Base-by-base conservation (phyloP, 2,329 filamentous ascomycete genomes). In the Nothopassalora personata region DNA sequence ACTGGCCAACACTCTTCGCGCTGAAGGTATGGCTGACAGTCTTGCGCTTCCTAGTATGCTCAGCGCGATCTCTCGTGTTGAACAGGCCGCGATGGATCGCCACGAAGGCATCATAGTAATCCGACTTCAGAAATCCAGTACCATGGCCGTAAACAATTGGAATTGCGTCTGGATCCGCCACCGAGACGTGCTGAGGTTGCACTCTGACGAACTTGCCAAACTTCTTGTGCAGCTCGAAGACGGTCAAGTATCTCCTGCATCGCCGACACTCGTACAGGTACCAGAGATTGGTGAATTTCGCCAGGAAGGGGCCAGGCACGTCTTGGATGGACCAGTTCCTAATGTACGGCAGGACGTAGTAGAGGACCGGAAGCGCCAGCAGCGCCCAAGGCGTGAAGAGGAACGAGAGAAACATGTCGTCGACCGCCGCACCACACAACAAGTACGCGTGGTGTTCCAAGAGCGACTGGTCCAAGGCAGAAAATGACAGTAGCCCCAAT, bases 101-200 rank as follows among this genome's bases (percentile, higher is more conserved):
- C 56, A 96, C 91, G 68, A 96, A 96, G 53, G 90, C 89, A 69
- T 96, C 90, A 68, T 96, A 96, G 76, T 92, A 96, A 2, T 93
- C 86, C 72, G 74, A 76, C 70, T 81, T 81, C 58, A 80, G 64
- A 61, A 80, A 80, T 1, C 79, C 79, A 58, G 78, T 81, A 9
- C 79, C 78, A 62, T 80, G 78, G 15, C 91, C 91, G 67, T 96
- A 96, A 56, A 96, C 84, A 49, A 80, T 74, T 13, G 81, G 81
- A 56, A 96, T 92, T 1, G 89, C 90, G n/a, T 81, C 81, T 30
- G 88, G 86, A 69, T 95, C 90, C 56, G 88, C 89, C 57, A 97
- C 79, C 58, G 88, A 91, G 66, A 96, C 81, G 68, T 96, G 91
- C 67, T 91, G 85, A 0, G 92, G 92, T 69, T 91, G 88, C 64